Conservation (phyloP, 2,329 filamentous ascomycete species). For the Fusarium zealandicum region DNA sequence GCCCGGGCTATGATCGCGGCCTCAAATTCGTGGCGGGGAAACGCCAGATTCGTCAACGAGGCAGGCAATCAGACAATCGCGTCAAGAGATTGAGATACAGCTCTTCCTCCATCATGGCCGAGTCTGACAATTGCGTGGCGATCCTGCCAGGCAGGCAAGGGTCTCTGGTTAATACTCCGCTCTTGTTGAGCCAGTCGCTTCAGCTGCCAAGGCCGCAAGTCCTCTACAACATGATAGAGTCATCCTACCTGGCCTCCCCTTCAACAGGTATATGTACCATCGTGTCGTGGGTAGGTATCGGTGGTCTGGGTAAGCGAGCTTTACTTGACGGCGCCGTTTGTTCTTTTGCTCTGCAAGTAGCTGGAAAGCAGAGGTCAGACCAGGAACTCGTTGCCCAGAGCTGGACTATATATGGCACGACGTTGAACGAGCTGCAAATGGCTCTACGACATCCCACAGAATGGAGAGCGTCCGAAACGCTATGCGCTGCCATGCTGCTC, state of each 20-base stretch:
- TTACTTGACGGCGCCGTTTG: constrained; percentile 50
- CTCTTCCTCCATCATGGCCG: constrained; percentile 15
- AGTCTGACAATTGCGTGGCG: constrained; percentile 15
- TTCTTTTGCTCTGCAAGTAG: constrained; percentile 48
- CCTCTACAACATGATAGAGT: constrained; percentile 44
- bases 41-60: constrained; percentile 47
- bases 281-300: constrained; percentile 39
- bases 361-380: constrained; percentile 47
- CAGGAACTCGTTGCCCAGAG: constrained; percentile 45
- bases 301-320: constrained; percentile 45
- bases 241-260: constrained; percentile 22
- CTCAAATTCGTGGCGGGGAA: constrained; percentile 52
- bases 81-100: constrained; percentile 12
- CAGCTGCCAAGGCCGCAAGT: constrained; percentile 42
- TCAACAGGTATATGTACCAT: constrained; percentile 38
- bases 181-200: constrained; percentile 17
- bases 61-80: constrained; percentile 20
- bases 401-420: constrained; percentile 49
- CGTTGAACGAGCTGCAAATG: constrained; percentile 46
- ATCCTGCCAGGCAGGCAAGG: constrained; percentile 1
- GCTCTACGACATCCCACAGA: constrained; percentile 48
- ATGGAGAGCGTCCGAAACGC: constrained; percentile 52
- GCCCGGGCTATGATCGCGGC: constrained; percentile 50
- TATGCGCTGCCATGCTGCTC: constrained; percentile 51
- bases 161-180: constrained; percentile 16